Evolutionary conservation across 177 flowering plant species (phyloP).

Genomic region (Telopea speciosissima): DNA sequence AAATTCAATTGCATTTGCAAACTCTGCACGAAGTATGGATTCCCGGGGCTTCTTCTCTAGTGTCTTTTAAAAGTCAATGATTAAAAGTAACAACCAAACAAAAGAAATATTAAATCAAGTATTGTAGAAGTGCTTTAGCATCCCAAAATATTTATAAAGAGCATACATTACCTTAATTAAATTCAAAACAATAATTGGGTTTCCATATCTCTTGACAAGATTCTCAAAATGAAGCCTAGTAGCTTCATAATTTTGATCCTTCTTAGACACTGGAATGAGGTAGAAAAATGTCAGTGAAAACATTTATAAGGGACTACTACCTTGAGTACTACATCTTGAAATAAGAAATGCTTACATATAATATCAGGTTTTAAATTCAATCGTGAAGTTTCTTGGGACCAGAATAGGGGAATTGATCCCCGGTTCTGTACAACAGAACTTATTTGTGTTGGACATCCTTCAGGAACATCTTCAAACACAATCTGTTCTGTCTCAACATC

Average conservation of each 20-base stretch:
- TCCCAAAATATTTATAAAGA: constrained; percentile 1
- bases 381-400: constrained; percentile 95
- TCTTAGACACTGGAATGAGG: constrained; percentile 55
- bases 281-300: constrained; percentile 11
- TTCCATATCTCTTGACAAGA: constrained; percentile 87
- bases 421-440: constrained; percentile 85
- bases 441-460: constrained; percentile 49
- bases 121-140: not conserved
- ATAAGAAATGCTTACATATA: constrained; percentile 44
- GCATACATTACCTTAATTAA: constrained; percentile 63
- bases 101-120: not conserved
- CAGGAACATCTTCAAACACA: constrained; percentile 63
- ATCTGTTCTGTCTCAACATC: constrained; percentile 99
- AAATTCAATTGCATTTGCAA: constrained; percentile 62
- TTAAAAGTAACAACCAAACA: not conserved
- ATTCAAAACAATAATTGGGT: constrained; percentile 83
- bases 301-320: constrained; percentile 1
- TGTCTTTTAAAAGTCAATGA: constrained; percentile 38
- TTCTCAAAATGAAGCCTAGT: constrained; percentile 89
- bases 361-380: constrained; percentile 82
- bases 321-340: not conserved
- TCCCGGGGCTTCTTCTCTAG: constrained; percentile 84
- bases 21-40: constrained; percentile 83
- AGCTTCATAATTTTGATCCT: constrained; percentile 69
- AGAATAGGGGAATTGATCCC: constrained; percentile 96